A percentile compares a stretch with the other conserved stretches of the same genome.
phyloP scores from a whole-genome alignment of 2,329 filamentous ascomycete genomes.

The Aspergillus fijiensis region DNA sequence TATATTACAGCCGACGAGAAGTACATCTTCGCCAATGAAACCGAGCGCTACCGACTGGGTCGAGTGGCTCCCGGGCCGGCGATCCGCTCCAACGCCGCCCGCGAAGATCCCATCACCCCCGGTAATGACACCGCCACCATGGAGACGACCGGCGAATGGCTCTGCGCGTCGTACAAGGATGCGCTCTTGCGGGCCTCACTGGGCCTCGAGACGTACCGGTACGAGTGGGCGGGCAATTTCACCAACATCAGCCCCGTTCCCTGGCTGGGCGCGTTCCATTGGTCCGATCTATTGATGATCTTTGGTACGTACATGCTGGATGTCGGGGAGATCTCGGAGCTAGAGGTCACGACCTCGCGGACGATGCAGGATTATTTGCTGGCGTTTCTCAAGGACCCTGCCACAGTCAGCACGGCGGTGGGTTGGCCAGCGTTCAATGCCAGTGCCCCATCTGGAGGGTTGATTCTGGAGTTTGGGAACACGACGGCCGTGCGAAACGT shows the following conservation, averaged over 20 bases:
- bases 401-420: slow-evolving; percentile 3
- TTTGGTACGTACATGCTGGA: slow-evolving; percentile 22
- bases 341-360: slow-evolving; percentile 20
- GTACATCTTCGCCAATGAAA: slow-evolving; percentile 31
- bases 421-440: slow-evolving; percentile 18
- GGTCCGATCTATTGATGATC: slow-evolving; percentile 25
- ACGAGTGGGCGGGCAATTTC: slow-evolving; percentile 44
- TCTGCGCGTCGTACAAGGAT: slow-evolving; percentile 14
- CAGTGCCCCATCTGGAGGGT: slow-evolving; percentile 20
- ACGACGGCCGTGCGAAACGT: neutral
- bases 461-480: slow-evolving; percentile 7
- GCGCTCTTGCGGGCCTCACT: slow-evolving; percentile 5
- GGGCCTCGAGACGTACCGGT: slow-evolving; percentile 38
- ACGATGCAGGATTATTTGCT: slow-evolving; percentile 27
- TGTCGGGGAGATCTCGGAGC: slow-evolving; percentile 9
- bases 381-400: slow-evolving; percentile 25
- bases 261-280: slow-evolving; percentile 48
- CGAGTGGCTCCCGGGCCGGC: slow-evolving; percentile 1
- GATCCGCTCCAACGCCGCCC: slow-evolving; percentile 18
- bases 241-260: slow-evolving; percentile 40
- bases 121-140: slow-evolving; percentile 15
- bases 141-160: slow-evolving; percentile 9
- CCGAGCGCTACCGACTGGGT: slow-evolving; percentile 6
- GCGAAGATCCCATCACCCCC: slow-evolving; percentile 14
- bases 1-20: slow-evolving; percentile 22